phyloP scores from a whole-genome alignment of 768 basidiomycete genomes.

The Ramaria rubella region DNA sequence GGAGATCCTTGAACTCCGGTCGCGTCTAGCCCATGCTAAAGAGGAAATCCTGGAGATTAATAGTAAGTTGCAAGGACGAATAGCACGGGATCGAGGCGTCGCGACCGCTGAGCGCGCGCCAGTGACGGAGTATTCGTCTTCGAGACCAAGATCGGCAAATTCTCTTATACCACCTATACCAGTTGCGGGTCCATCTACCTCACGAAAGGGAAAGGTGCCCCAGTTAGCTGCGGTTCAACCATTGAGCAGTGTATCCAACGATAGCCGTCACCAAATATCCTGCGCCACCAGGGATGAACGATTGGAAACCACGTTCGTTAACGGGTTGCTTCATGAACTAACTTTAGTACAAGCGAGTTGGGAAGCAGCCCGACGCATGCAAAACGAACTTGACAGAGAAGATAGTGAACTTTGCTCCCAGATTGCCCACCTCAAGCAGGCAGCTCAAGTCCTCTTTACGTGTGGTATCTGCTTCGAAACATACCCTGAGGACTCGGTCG shows the following conservation, averaged over 20 bases:
- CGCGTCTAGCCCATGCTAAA: slow-evolving; percentile 29
- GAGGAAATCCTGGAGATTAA: not conserved
- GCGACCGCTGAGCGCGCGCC: too few relatives aligned
- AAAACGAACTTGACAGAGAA: slow-evolving; percentile 37
- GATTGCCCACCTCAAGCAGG: slow-evolving; percentile 22
- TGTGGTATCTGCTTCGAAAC: slow-evolving; percentile 56
- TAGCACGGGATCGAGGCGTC: not conserved
- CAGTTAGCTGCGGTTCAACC: too few relatives aligned
- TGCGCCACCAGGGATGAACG: too few relatives aligned
- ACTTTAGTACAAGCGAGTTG: not conserved
- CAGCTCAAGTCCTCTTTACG: slow-evolving; percentile 33
- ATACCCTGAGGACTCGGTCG: slow-evolving; percentile 35
- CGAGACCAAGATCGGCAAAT: too few relatives aligned
- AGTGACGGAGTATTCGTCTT: too few relatives aligned
- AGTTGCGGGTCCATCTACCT: not conserved
- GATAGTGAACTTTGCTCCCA: slow-evolving; percentile 32
- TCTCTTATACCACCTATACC: too few relatives aligned
- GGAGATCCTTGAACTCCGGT: slow-evolving; percentile 36
- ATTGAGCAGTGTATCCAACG: too few relatives aligned
- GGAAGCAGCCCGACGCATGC: slow-evolving; percentile 24
- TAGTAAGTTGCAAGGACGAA: not conserved
- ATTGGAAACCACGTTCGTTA: not conserved
- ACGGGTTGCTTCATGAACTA: not conserved
- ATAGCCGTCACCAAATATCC: too few relatives aligned
- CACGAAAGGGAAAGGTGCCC: too few relatives aligned